These are phyloP conservation scores for Gilbertella persicaria DNA, from an alignment of 371 early-diverging fungal species.

Conservation along the genomic window DNA sequence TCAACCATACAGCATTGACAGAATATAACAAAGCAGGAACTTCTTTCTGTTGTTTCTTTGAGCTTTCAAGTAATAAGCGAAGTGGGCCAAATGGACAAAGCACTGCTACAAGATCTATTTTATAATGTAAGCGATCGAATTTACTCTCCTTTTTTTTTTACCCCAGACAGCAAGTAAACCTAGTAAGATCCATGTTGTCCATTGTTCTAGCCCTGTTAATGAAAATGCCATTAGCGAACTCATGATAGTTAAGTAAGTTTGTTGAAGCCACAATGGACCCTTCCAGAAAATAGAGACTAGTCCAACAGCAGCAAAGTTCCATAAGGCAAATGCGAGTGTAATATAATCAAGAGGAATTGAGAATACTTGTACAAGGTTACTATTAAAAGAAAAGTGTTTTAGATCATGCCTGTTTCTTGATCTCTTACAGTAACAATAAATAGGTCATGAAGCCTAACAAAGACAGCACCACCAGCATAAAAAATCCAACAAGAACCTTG, in stretches of 20 bases:
- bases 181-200: conserved; percentile 86
- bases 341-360: conserved; percentile 77
- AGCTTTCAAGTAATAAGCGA: conserved; percentile 78
- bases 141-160: conserved; percentile 31
- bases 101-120: conserved; percentile 81
- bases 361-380: conserved; percentile 60
- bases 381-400: conserved; percentile 12
- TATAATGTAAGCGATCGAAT: background rate
- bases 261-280: conserved; percentile 78
- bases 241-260: conserved; percentile 80
- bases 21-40: conserved; percentile 84
- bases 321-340: conserved; percentile 73
- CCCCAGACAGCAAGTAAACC: conserved; percentile 85
- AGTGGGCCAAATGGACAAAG: conserved; percentile 91
- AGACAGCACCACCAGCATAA: conserved; percentile 71
- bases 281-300: conserved; percentile 81
- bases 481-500: conserved; percentile 77
- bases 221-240: conserved; percentile 83
- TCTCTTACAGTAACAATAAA: conserved; percentile 54
- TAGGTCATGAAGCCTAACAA: conserved; percentile 81
- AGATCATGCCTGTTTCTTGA: conserved; percentile 3
- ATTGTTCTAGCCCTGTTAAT: conserved; percentile 69
- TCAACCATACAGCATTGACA: conserved; percentile 78
- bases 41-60: conserved; percentile 69
- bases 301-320: conserved; percentile 81